Evolutionary conservation across 1,139 yeast genomes (phyloP).

Genomic region (Candida sanyaensis): DNA sequence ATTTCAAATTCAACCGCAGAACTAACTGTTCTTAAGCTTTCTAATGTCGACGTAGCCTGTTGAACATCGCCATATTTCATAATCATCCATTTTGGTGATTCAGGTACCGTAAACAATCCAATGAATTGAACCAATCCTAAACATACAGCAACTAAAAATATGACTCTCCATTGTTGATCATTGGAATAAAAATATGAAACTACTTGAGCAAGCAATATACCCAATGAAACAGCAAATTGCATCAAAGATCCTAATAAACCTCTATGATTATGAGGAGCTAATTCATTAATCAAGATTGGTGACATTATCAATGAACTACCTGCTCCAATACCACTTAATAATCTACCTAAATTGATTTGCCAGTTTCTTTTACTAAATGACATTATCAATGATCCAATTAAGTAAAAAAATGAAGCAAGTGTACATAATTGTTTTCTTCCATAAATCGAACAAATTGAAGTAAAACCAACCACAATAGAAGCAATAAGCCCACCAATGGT

Average conservation of each 20-base stretch:
- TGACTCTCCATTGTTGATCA: slow-evolving; percentile 36
- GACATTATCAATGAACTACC: slow-evolving; percentile 40
- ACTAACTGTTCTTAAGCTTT: slow-evolving; percentile 29
- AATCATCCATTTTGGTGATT: slow-evolving; percentile 45
- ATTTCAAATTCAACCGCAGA: slow-evolving; percentile 35
- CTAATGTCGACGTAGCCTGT: slow-evolving; percentile 30
- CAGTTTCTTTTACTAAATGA: slow-evolving; percentile 21
- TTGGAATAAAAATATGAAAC: slow-evolving; percentile 35
- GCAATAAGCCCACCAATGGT: slow-evolving; percentile 40
- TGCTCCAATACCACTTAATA: slow-evolving; percentile 39
- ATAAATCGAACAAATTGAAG: slow-evolving; percentile 21
- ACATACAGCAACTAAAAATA: slow-evolving; percentile 28
- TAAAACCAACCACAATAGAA: slow-evolving; percentile 33
- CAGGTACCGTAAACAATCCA: slow-evolving; percentile 33
- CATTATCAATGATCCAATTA: slow-evolving; percentile 31
- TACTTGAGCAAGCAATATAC: slow-evolving; percentile 35
- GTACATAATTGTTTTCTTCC: slow-evolving; percentile 31
- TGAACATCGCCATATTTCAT: slow-evolving; percentile 29
- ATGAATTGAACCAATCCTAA: slow-evolving; percentile 31
- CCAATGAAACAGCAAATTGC: slow-evolving; percentile 39
- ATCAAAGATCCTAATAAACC: slow-evolving; percentile 40
- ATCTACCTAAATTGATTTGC: slow-evolving; percentile 29
- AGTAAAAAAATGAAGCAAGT: slow-evolving; percentile 25
- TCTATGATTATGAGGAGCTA: slow-evolving; percentile 39
- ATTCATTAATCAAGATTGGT: slow-evolving; percentile 39